Evolutionary conservation across 352 stramenopile species (phyloP), one percentile per base, ranked within the genome.

Genomic region (Phytopythium aichiense): DNA sequence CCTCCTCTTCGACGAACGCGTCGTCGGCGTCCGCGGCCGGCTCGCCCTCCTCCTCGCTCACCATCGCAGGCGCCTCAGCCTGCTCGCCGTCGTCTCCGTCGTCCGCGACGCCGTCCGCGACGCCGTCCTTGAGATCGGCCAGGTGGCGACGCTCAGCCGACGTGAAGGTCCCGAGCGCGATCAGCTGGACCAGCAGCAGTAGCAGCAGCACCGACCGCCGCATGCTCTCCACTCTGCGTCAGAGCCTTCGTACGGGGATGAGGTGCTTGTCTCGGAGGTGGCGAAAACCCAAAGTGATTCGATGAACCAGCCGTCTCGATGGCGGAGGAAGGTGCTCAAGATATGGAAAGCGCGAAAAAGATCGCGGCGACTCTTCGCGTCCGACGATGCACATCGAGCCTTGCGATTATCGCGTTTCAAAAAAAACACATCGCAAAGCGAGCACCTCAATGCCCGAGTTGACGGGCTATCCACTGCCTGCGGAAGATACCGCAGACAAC

Each of bases 321-420:
- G 35, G 38, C 38, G 8, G 13, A 45, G 15, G 38, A 45, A 45
- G 38, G 9, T 1, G 3, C 13, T 1, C 8, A 45, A 45, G 38
- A 45, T 45, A 45, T 45, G 15, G 38, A 45, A 5, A 45, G 12
- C 28, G 4, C 28, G 28, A 1, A 12, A 54, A 54, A 54, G 48
- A 54, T 54, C 48, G 48, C 48, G 48, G 23, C 48, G 48, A 37
- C 48, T 18, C n/a, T 54, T 54, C 30, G 23, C 22, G 13, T 20
- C 48, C 13, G 18, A 31, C n/a, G 13, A 52, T 30, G 45, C 20
- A n/a, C 45, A 30, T 52, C 45, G 25, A 16, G 9, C 16, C 45
- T n/a, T 45, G 38, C n/a, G n/a, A n/a, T n/a, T n/a, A n/a, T n/a
- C n/a, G n/a, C n/a, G n/a, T n/a, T n/a, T n/a, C n/a, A n/a, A n/a